Evolutionary conservation across 495 filamentous ascomycete genomes (phyloP), one percentile per base, ranked within the genome.

Genomic region (Lophium mytilinum): DNA sequence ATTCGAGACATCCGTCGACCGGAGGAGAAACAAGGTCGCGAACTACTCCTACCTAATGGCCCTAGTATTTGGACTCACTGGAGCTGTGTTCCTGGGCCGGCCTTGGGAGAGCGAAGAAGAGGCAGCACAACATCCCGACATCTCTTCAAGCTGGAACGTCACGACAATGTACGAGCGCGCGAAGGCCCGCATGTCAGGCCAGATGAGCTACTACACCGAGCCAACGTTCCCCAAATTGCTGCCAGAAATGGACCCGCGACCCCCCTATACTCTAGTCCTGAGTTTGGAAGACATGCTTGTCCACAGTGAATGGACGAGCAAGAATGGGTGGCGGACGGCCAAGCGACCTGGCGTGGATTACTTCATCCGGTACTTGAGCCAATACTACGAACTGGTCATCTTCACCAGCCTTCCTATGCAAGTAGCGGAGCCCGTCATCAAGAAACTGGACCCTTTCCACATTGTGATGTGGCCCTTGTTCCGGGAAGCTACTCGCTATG

Each of bases 301-400:
- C 36, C 92, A 96, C 72, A 90, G 85, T 69, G 88, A 95, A 64
- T 98, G 93, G 93, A 82, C 82, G 18, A 81, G 90, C 50, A 86
- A 97, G 63, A 87, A 96, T 64, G 93, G 93, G 30, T 98, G 93
- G 92, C 83, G 92, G 55, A 81, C 92, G 62, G 93, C 93, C 41
- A 98, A 98, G 75, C 83, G 93, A 36, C 93, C 93, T 30, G 93
- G 93, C 40, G 79, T 95, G 45, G 93, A 98, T 74, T 98, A 98
- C 76, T 97, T 98, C 76, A 71, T 98, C 52, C 88, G 87, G 66
- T 98, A 98, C 68, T 78, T 98, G 39, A 90, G 85, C 72, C 89
- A 96, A 69, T 96, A 97, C 77, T 98, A 96, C 71, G 93, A 98
- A 69, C 78, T 98, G 19, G 94, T 96, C 37, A 80, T 98, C 45